phyloP scores from a whole-genome alignment of 768 basidiomycete species.

The Cyclocybe aegerita region DNA sequence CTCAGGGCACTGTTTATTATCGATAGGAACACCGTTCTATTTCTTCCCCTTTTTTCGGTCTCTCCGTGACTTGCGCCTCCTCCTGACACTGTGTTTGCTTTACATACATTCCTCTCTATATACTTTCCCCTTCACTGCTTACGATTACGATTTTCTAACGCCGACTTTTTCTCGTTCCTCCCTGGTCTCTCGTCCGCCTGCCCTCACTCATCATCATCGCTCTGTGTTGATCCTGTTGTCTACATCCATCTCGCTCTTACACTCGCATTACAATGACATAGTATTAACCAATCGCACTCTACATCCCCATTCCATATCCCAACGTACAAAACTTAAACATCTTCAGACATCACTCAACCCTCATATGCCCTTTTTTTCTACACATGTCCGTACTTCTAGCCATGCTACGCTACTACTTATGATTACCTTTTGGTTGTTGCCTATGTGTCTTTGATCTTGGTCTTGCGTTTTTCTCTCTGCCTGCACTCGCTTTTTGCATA shows the following conservation, averaged over 20 bases:
- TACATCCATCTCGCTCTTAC: constrained; percentile 20
- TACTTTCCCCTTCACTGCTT: constrained; percentile 17
- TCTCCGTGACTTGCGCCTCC: constrained; percentile 21
- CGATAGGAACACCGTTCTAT: constrained; percentile 27
- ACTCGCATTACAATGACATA: constrained; percentile 16
- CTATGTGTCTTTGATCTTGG: too few species aligned
- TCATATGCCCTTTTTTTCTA: too few species aligned
- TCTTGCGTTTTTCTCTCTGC: too few species aligned
- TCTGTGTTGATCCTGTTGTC: constrained; percentile 21
- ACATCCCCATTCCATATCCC: constrained; percentile 2
- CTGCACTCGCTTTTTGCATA: neutral
- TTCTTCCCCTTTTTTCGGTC: constrained; percentile 11
- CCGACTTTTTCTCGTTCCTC: constrained; percentile 15
- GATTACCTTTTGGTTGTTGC: too few species aligned
- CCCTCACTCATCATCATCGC: neutral
- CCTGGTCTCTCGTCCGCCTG: constrained; percentile 14
- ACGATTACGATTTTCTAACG: constrained; percentile 16
- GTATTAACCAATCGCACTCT: constrained; percentile 18
- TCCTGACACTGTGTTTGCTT: constrained; percentile 20
- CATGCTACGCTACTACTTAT: too few species aligned
- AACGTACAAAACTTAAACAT: neutral
- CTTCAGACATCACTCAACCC: too few species aligned
- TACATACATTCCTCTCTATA: constrained; percentile 19
- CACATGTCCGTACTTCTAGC: too few species aligned
- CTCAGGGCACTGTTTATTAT: constrained; percentile 61